phyloP scores from a whole-genome alignment of 805 yeast genomes.

The Saccharomyces mikatae region DNA sequence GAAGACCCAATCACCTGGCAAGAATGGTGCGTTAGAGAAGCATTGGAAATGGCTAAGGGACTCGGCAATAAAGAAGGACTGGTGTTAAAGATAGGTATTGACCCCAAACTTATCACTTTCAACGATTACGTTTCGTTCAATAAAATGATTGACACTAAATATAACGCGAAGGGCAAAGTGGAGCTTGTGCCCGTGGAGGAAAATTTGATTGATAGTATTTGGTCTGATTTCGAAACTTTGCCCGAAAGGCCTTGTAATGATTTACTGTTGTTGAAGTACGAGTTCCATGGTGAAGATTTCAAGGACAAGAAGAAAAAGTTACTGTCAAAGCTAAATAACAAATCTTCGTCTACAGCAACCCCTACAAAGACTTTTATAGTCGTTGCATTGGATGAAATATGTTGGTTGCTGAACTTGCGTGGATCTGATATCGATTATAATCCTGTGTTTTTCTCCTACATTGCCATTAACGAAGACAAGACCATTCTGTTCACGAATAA shows the following conservation, averaged over 20 bases:
- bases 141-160: constrained; percentile 22
- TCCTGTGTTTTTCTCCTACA: constrained; percentile 75
- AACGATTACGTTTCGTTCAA: constrained; percentile 29
- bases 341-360: constrained; percentile 6
- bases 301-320: constrained; percentile 49
- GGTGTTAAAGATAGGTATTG: constrained; percentile 58
- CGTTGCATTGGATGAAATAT: constrained; percentile 78
- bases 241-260: constrained; percentile 51
- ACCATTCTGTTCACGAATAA: constrained; percentile 50
- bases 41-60: constrained; percentile 37
- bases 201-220: constrained; percentile 68
- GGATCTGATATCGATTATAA: constrained; percentile 75
- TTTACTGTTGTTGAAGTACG: constrained; percentile 42
- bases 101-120: constrained; percentile 63
- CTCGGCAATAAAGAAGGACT: constrained; percentile 31
- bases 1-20: constrained; percentile 72
- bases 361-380: constrained; percentile 44
- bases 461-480: constrained; percentile 36
- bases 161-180: constrained; percentile 31
- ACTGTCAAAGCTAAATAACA: constrained; percentile 28
- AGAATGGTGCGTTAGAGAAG: constrained; percentile 60
- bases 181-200: constrained; percentile 43
- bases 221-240: constrained; percentile 56
- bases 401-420: constrained; percentile 84
- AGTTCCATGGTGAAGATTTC: constrained; percentile 60